Conservation (phyloP, 768 basidiomycete species). For the Collybia sordida region DNA sequence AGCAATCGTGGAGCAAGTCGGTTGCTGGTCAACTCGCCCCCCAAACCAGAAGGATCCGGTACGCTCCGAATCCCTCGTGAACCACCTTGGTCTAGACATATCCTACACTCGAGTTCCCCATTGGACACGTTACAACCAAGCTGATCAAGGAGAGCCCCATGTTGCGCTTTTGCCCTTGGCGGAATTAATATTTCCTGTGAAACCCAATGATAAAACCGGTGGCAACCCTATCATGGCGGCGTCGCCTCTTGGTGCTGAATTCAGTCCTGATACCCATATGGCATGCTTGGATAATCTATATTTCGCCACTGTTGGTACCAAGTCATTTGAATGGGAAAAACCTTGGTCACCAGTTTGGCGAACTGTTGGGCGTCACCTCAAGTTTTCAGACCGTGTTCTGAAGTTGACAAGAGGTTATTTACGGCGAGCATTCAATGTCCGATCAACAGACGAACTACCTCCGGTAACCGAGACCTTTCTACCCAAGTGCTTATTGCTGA, state of each 20-base stretch:
- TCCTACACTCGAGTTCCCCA: slow-evolving; percentile 33
- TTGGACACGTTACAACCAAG: slow-evolving; percentile 18
- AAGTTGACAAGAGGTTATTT: slow-evolving; percentile 33
- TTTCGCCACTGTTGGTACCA: slow-evolving; percentile 27
- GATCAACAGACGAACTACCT: slow-evolving; percentile 24
- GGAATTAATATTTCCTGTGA: slow-evolving; percentile 25
- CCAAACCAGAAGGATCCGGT: slow-evolving; percentile 20
- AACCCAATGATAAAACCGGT: slow-evolving; percentile 17
- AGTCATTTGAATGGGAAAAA: slow-evolving; percentile 30
- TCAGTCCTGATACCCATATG: slow-evolving; percentile 28
- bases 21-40: slow-evolving; percentile 34
- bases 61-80: slow-evolving; percentile 20
- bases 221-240: slow-evolving; percentile 20
- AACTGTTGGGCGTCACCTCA: slow-evolving; percentile 34
- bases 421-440: slow-evolving; percentile 23
- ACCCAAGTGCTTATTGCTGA: not conserved
- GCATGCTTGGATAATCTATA: slow-evolving; percentile 34
- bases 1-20: slow-evolving; percentile 15
- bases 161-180: slow-evolving; percentile 27
- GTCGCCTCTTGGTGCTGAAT: slow-evolving; percentile 21
- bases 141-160: slow-evolving; percentile 18
- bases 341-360: slow-evolving; percentile 44
- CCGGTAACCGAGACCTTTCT: slow-evolving; percentile 24
- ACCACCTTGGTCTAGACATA: slow-evolving; percentile 34
- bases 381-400: slow-evolving; percentile 29